Base-by-base conservation (phyloP, 164 flowering plant genomes). In the Pachysandra terminalis region DNA sequence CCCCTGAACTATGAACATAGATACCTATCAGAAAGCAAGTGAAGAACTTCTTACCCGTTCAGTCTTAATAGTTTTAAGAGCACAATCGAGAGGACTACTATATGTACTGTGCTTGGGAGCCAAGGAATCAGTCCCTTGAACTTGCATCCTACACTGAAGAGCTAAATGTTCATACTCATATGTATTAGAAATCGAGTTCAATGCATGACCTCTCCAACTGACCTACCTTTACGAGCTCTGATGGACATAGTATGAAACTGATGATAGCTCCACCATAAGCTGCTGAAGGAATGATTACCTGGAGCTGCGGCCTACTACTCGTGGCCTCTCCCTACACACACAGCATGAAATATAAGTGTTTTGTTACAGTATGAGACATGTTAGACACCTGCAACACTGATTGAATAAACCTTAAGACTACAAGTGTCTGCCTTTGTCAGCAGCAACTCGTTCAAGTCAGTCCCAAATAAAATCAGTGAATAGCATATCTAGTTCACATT, bases 131-230 rank as follows among this genome's bases (percentile, higher is more conserved):
- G 87, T 73, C 63, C 95, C 97, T 72, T 91, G 96, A 71, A 94
- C 83, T 86, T 91, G 98, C 95, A 94, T 90, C 86, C 97, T 94
- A 84, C 98, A 94, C 98, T 90, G 97, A 68, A 86, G 72, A 68
- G 61, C 52, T 68, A 55, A 74, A 54, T 57, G 82, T 79, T n/a
- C 77, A 83, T 58, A 65, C 63, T 63, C 48, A 63, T 53, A 45
- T 22, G 61, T 59, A 56, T 24, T 54, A 59, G 59, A 23, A 27
- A 45, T 55, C 24, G 5, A 16, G 22, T 56, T 8, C 24, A 15
- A 59, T 28, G n/a, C 23, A 48, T 19, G 35, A 53, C 0, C 22
- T 54, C 28, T 49, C 45, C 40, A 74, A 22, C 56, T 61, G 28
- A 74, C 79, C 69, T 68, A 91, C 96, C 89, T 94, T 94, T 68